Conservation (phyloP, 371 early-diverging fungal genomes). For the Mucor circinelloides region DNA sequence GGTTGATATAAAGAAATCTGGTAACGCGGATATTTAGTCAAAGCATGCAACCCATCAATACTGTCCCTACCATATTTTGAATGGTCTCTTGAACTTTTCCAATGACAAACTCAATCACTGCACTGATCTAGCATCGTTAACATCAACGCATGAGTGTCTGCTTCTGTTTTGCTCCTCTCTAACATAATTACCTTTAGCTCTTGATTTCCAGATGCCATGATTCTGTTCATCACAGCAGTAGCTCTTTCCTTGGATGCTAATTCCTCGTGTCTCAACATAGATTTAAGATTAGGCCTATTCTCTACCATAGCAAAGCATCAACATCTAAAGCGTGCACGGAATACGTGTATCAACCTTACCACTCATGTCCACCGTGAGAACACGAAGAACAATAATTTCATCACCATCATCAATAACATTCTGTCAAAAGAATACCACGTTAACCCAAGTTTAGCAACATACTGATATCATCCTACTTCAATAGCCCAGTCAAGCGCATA, state of each 20-base stretch:
- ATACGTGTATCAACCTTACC: conserved; percentile 19
- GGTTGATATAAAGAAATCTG: conserved; percentile 64
- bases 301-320: conserved; percentile 7
- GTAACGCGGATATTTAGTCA: not conserved
- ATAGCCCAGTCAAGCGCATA: conserved; percentile 62
- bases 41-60: too few species aligned
- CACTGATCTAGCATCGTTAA: conserved; percentile 43
- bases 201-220: conserved; percentile 38
- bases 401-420: conserved; percentile 64
- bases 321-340: not conserved
- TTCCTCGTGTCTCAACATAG: conserved; percentile 52
- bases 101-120: conserved; percentile 62
- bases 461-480: conserved; percentile 25
- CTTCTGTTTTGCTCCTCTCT: not conserved
- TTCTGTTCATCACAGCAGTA: conserved; percentile 48
- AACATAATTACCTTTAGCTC: conserved; percentile 32
- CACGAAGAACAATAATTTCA: conserved; percentile 55
- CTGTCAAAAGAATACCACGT: conserved; percentile 10
- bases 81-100: conserved; percentile 66
- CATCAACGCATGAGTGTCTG: not conserved
- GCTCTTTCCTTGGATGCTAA: conserved; percentile 53
- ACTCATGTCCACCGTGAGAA: conserved; percentile 49
- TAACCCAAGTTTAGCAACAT: not conserved
- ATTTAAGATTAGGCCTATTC: conserved; percentile 37
- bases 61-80: conserved; percentile 54